These are phyloP conservation scores for Boletus vinaceobasis DNA, from an alignment of 768 basidiomycete genomes.

Conservation along the genomic window DNA sequence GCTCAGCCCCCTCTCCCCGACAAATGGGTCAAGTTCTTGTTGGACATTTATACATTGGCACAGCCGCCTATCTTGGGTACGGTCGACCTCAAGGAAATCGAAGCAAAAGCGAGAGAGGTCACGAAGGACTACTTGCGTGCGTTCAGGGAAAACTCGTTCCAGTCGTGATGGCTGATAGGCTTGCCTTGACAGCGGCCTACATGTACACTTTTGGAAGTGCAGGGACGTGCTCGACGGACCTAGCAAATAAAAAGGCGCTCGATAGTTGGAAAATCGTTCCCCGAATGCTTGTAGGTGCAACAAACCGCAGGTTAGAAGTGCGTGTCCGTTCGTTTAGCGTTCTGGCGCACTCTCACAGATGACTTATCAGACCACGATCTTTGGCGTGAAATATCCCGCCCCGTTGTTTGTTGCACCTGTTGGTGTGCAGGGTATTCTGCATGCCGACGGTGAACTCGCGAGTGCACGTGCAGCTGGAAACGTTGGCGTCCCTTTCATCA, in stretches of 20 bases:
- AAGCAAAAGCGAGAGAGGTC: constrained; percentile 61
- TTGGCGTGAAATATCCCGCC: constrained; percentile 58
- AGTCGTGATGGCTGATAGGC: not conserved
- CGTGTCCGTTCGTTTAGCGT: constrained; percentile 1
- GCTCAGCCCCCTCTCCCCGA: constrained; percentile 13
- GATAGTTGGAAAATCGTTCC: constrained; percentile 74
- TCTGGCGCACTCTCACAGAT: not conserved
- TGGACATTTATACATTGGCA: constrained; percentile 16
- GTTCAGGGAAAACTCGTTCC: constrained; percentile 9
- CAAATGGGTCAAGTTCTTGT: constrained; percentile 27
- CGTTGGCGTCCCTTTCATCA: constrained; percentile 63
- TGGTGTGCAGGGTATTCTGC: constrained; percentile 75
- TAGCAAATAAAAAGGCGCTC: constrained; percentile 61
- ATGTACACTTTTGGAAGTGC: constrained; percentile 77
- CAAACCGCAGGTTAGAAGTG: constrained; percentile 58
- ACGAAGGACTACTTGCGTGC: constrained; percentile 55
- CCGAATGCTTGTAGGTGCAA: constrained; percentile 66
- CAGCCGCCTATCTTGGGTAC: constrained; percentile 46
- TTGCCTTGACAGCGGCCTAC: constrained; percentile 50
- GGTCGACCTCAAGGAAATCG: constrained; percentile 58
- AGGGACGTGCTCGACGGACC: constrained; percentile 65
- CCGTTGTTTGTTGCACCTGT: constrained; percentile 72
- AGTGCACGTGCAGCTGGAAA: constrained; percentile 61
- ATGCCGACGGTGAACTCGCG: constrained; percentile 68
- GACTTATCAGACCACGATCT: constrained; percentile 55